Percentiles rank a stretch among this genome's conserved stretches.
Evolutionary conservation across 306 rosid species (phyloP).

Genomic region (Lablab purpureus): DNA sequence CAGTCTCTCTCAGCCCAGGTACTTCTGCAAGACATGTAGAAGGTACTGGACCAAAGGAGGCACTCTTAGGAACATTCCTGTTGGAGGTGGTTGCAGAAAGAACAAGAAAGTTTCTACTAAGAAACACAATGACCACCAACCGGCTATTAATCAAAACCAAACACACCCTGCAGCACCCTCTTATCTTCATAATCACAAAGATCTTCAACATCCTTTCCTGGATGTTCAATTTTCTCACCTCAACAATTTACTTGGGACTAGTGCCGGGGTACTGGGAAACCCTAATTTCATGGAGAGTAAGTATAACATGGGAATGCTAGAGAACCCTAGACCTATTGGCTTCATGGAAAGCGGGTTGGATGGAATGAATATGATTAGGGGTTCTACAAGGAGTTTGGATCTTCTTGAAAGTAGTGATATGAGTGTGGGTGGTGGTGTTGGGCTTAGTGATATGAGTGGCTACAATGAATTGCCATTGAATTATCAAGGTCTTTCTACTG

Average conservation of each 20-base stretch:
- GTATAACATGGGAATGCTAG: conserved; percentile 50
- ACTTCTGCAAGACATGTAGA: conserved; percentile 95
- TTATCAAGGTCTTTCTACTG: conserved; percentile 63
- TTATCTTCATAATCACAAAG: conserved; percentile 57
- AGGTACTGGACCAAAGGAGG: conserved; percentile 99
- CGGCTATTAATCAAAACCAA: conserved; percentile 45
- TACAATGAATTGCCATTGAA: conserved; percentile 52
- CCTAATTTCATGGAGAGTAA: conserved; percentile 55
- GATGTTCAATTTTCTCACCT: conserved; percentile 76
- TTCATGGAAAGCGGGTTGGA: conserved; percentile 75
- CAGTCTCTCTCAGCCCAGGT: conserved; percentile 95
- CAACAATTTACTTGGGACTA: conserved; percentile 57
- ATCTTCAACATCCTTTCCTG: conserved; percentile 78
- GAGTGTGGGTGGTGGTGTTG: conserved; percentile 54
- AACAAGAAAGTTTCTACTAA: conserved; percentile 82
- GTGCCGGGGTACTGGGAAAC: conserved; percentile 52
- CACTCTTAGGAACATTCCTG: conserved; percentile 94
- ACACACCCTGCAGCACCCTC: conserved; percentile 48
- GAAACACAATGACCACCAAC: conserved; percentile 63
- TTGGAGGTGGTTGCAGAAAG: conserved; percentile 95
- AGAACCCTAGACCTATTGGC: conserved; percentile 68
- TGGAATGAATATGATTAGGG: conserved; percentile 48
- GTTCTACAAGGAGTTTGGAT: conserved; percentile 57
- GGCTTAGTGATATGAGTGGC: conserved; percentile 26
- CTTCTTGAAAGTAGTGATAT: conserved; percentile 59